Conservation (phyloP, 352 stramenopile genomes). For the Phytophthora ohioensis region DNA sequence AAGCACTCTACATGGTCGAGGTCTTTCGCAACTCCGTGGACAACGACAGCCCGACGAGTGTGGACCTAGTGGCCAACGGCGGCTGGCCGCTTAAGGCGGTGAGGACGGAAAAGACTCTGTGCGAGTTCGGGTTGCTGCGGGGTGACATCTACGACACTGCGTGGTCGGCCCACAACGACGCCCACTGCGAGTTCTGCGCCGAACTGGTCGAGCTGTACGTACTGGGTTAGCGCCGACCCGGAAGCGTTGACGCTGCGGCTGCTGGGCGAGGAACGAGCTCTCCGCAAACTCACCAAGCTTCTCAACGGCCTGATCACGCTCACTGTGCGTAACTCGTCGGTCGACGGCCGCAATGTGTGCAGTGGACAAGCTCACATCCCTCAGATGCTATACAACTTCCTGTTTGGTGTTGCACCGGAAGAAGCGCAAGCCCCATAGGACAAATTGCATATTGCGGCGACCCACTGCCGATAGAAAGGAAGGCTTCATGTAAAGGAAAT, state of each 20-base stretch:
- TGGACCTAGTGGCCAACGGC: background rate
- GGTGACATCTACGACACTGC: conserved; percentile 36
- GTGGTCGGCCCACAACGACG: conserved; percentile 33
- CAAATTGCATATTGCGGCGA: conserved; percentile 1
- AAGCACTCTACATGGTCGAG: conserved; percentile 36
- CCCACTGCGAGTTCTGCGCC: conserved; percentile 39
- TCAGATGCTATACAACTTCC: conserved; percentile 40
- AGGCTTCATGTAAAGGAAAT: conserved; percentile 3
- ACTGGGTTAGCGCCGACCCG: conserved; percentile 31
- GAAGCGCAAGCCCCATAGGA: conserved; percentile 18
- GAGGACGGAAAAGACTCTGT: conserved; percentile 30
- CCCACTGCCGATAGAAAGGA: background rate
- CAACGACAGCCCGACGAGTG: conserved; percentile 23
- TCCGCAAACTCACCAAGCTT: conserved; percentile 38
- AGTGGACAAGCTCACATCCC: conserved; percentile 40
- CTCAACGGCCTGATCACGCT: conserved; percentile 33
- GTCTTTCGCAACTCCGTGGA: conserved; percentile 30
- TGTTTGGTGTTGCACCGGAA: conserved; percentile 26
- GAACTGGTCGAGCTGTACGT: conserved; percentile 41
- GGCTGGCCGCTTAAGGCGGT: conserved; percentile 21
- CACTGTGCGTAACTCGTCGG: conserved; percentile 33
- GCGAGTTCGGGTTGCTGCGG: conserved; percentile 31
- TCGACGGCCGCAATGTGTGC: conserved; percentile 25
- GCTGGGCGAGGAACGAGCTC: conserved; percentile 29
- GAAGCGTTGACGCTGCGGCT: conserved; percentile 31